These are phyloP conservation scores for Pseudognaphalium luteoalbum DNA, from an alignment of 129 eudicot species.

Conservation along the genomic window DNA sequence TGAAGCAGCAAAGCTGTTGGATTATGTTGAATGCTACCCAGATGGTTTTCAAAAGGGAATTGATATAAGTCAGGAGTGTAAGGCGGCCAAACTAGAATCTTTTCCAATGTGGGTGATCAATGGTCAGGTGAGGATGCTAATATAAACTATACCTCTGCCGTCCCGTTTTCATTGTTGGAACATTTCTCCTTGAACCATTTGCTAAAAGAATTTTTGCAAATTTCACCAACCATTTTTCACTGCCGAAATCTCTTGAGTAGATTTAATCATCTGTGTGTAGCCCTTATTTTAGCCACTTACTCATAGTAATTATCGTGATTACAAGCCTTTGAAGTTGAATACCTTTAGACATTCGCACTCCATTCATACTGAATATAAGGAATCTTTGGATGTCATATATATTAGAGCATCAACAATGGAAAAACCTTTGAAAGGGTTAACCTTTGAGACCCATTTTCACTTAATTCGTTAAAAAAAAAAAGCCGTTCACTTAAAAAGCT, in stretches of 20 bases:
- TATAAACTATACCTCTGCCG: background rate
- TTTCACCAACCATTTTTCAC: background rate
- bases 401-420: no score
- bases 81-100: slow-evolving; percentile 59
- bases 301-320: no score
- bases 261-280: background rate
- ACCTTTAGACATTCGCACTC: no score
- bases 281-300: background rate
- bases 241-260: background rate
- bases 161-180: background rate
- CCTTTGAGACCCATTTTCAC: no score
- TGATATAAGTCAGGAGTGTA: slow-evolving; percentile 60
- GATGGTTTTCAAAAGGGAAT: slow-evolving; percentile 68
- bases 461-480: no score
- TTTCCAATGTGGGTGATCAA: slow-evolving; percentile 96
- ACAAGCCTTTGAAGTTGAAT: no score
- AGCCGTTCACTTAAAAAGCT: no score
- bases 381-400: no score
- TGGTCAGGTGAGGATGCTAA: slow-evolving; percentile 54
- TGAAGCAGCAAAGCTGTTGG: slow-evolving; percentile 78
- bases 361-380: no score
- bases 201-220: background rate
- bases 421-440: no score
- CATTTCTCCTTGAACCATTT: background rate
- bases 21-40: slow-evolving; percentile 93